phyloP scores from a whole-genome alignment of 192 early-diverging fungal genomes.

The Allomyces javanicus region DNA sequence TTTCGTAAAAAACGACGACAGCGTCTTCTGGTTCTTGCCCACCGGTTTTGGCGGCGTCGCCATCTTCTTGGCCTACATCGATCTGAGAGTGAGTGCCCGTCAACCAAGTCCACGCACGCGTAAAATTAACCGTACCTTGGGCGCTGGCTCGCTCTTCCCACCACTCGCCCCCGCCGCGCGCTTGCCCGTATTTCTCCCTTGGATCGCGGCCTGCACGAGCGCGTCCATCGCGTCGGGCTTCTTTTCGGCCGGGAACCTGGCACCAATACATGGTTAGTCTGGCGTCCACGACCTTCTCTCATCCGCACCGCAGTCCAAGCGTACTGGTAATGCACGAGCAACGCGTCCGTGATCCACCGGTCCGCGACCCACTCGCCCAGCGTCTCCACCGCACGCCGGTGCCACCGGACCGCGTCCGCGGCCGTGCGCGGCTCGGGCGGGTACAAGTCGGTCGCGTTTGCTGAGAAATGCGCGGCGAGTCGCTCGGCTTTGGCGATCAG shows the following conservation, averaged over 20 bases:
- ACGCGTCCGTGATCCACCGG: not conserved
- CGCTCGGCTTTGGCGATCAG: not conserved
- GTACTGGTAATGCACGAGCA: not conserved
- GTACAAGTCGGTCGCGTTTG: not conserved
- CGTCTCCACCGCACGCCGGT: not conserved
- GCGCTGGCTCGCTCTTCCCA: not conserved
- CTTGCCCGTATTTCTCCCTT: not conserved
- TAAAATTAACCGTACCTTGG: not conserved
- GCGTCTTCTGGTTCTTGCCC: too few relatives aligned
- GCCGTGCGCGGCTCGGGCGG: not conserved
- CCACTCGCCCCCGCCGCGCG: not conserved
- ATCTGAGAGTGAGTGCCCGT: too few relatives aligned
- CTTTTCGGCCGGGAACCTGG: not conserved
- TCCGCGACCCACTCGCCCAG: not conserved
- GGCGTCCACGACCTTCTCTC: not conserved
- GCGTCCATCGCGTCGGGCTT: not conserved
- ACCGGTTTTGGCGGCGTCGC: too few relatives aligned
- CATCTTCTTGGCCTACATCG: too few relatives aligned
- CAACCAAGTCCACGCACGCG: too few relatives aligned
- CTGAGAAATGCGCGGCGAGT: not conserved
- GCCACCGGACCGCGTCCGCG: not conserved
- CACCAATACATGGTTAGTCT: not conserved
- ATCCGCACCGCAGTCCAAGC: not conserved
- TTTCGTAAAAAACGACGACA: too few relatives aligned
- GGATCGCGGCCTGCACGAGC: not conserved